A percentile compares a stretch with the other conserved stretches of the same genome.
These are phyloP conservation scores for Psophocarpus tetragonolobus DNA, from an alignment of 306 rosid genomes.

Conservation along the genomic window DNA sequence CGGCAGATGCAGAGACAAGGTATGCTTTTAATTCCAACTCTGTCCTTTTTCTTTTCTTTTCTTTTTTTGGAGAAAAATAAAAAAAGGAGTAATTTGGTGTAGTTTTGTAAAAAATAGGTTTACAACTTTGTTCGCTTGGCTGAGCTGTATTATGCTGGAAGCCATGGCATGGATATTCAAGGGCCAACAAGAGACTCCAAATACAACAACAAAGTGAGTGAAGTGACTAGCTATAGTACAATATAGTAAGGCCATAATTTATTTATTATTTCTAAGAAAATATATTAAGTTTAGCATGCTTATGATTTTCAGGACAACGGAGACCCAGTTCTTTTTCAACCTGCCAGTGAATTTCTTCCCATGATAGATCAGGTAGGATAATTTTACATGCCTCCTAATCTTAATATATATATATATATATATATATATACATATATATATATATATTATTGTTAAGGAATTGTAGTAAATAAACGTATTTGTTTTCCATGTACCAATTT, in stretches of 20 bases:
- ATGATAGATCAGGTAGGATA: conserved; percentile 76
- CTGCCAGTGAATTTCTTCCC: conserved; percentile 86
- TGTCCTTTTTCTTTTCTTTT: not conserved
- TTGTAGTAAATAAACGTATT: not conserved
- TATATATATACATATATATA: not conserved
- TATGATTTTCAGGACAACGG: conserved; percentile 54
- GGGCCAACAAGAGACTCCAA: conserved; percentile 79
- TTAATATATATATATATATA: not conserved
- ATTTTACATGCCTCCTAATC: not conserved
- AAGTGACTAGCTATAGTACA: conserved; percentile 16
- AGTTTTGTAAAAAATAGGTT: conserved; percentile 47
- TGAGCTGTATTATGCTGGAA: conserved; percentile 94
- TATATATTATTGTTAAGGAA: no score
- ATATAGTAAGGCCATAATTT: not conserved
- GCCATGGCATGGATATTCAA: conserved; percentile 98
- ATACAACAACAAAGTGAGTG: conserved; percentile 61
- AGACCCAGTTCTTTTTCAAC: conserved; percentile 74
- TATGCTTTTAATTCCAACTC: conserved; percentile 30
- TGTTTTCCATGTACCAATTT: not conserved
- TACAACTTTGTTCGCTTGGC: conserved; percentile 79
- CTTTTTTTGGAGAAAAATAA: not conserved
- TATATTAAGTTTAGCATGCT: not conserved
- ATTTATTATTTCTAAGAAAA: not conserved
- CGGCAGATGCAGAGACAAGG: conserved; percentile 93
- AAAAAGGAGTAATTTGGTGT: not conserved